Evolutionary conservation across 306 rosid genomes (phyloP).

Genomic region (Trichosanthes cucumerina): DNA sequence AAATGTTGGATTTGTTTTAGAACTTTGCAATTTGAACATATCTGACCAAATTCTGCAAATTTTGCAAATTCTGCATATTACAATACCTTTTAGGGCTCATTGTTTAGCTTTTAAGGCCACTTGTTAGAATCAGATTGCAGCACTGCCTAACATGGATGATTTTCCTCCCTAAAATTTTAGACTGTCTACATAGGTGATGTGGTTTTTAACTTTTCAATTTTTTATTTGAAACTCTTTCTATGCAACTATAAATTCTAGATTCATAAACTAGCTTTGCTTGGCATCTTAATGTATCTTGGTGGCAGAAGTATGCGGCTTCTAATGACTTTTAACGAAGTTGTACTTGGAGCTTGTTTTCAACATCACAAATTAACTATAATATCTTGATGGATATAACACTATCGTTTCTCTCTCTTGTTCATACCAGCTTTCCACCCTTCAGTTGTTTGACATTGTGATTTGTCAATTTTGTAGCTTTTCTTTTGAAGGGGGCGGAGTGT

Average conservation of each 20-base stretch:
- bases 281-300: neutral
- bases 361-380: neutral
- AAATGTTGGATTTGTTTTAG: neutral
- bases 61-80: too few species aligned
- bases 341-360: neutral
- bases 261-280: neutral
- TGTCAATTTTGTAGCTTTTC: neutral
- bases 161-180: neutral
- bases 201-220: neutral
- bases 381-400: neutral
- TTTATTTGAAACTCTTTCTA: neutral
- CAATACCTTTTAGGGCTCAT: too few species aligned
- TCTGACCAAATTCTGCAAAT: too few species aligned
- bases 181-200: neutral
- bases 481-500: neutral
- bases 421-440: neutral
- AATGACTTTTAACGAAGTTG: neutral
- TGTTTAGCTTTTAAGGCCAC: too few species aligned
- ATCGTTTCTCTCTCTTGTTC: neutral
- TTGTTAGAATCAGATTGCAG: too few species aligned
- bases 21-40: slow-evolving; percentile 6
- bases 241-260: neutral
- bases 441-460: neutral
- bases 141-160: neutral
- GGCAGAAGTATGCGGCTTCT: neutral